Conservation (phyloP, 2,329 filamentous ascomycete species). For the Neoarthrinium moseri region DNA sequence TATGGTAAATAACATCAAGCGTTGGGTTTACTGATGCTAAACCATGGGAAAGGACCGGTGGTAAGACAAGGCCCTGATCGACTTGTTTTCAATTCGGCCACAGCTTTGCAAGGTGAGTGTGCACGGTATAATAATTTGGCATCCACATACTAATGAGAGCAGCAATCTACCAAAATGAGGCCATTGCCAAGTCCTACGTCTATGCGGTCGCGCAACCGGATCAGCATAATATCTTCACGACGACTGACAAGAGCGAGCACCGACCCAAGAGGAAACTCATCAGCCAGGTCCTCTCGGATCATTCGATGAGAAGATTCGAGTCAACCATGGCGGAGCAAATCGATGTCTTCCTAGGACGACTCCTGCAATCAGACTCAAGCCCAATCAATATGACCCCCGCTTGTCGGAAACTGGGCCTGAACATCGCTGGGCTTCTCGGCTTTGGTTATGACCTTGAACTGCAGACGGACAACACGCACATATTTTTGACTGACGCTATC, state of each 20-base stretch:
- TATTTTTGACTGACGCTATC: background rate
- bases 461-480: conserved; percentile 12
- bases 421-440: conserved; percentile 17
- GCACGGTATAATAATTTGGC: background rate
- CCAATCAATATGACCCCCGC: background rate
- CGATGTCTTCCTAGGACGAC: conserved; percentile 4
- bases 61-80: conserved; percentile 16
- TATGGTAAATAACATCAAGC: background rate
- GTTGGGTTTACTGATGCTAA: background rate
- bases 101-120: conserved; percentile 10
- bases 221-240: conserved; percentile 9
- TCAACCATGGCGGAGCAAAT: conserved; percentile 2
- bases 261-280: conserved; percentile 4
- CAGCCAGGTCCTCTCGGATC: background rate
- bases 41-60: conserved; percentile 12
- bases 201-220: conserved; percentile 16
- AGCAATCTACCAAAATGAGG: conserved; percentile 20
- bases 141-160: background rate
- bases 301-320: conserved; percentile 6
- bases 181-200: conserved; percentile 15
- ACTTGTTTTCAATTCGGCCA: conserved; percentile 18
- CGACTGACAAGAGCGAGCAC: conserved; percentile 4
- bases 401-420: conserved; percentile 14
- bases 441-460: conserved; percentile 18
- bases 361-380: conserved; percentile 7